Evolutionary conservation across 2,329 filamentous ascomycete genomes (phyloP).

Genomic region (Fusarium penzigii): DNA sequence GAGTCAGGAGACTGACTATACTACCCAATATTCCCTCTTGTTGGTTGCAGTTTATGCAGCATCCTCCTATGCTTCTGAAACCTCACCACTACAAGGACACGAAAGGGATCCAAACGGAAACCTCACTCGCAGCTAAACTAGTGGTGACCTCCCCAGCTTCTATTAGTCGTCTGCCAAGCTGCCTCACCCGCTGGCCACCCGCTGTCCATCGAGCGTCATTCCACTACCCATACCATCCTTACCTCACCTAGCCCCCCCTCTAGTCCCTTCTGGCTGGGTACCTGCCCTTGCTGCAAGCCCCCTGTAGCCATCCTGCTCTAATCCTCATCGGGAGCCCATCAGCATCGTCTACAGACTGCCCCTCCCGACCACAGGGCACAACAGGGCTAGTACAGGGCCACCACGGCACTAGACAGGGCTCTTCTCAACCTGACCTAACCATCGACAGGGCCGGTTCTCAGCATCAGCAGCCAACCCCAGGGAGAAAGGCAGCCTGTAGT

Average conservation of each 20-base stretch:
- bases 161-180: conserved; percentile 15
- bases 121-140: not conserved
- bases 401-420: conserved; percentile 9
- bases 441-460: conserved; percentile 8
- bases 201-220: conserved; percentile 9
- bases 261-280: not conserved
- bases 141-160: conserved; percentile 8
- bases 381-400: conserved; percentile 10
- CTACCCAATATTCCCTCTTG: not conserved
- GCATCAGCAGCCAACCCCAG: too few species aligned
- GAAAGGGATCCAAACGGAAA: not conserved
- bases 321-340: conserved; percentile 6
- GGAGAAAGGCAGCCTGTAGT: too few species aligned
- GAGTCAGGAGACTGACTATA: too few species aligned
- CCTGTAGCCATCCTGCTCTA: conserved; percentile 17
- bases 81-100: not conserved
- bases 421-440: conserved; percentile 3
- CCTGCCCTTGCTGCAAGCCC: not conserved
- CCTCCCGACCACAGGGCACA: conserved; percentile 17
- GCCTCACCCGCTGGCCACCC: conserved; percentile 23
- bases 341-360: conserved; percentile 1
- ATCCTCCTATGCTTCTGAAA: not conserved
- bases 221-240: conserved; percentile 17
- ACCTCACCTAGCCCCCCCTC: conserved; percentile 11
- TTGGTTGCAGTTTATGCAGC: not conserved